A percentile compares a stretch with the other conserved stretches of the same genome.
These are phyloP conservation scores for Jacaranda copaia DNA, from an alignment of 257 asterid genomes.

Conservation along the genomic window DNA sequence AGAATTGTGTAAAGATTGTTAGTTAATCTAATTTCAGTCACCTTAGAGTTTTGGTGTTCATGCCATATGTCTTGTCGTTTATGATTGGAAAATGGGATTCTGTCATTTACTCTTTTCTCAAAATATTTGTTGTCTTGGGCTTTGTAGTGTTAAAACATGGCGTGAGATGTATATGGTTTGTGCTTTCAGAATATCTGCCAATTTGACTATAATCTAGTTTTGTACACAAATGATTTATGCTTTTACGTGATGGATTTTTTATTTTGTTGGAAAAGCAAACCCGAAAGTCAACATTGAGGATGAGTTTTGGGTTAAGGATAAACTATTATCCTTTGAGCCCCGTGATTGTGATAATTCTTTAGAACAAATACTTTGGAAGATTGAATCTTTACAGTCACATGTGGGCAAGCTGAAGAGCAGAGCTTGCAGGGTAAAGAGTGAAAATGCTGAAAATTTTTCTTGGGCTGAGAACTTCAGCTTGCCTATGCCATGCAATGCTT, in stretches of 20 bases:
- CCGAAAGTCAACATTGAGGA: constrained; percentile 44
- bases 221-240: constrained; percentile 8
- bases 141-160: constrained; percentile 22
- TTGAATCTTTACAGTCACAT: constrained; percentile 55
- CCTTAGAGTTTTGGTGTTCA: background rate
- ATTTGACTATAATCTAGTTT: constrained; percentile 26
- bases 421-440: constrained; percentile 48
- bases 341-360: constrained; percentile 48
- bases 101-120: constrained; percentile 22
- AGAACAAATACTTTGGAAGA: constrained; percentile 56
- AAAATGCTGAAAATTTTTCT: constrained; percentile 54
- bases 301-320: constrained; percentile 53
- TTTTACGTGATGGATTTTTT: constrained; percentile 6
- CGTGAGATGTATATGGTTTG: background rate
- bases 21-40: background rate
- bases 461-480: constrained; percentile 37
- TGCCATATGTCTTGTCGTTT: background rate
- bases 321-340: constrained; percentile 40
- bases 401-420: constrained; percentile 56
- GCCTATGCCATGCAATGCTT: constrained; percentile 41
- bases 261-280: constrained; percentile 40
- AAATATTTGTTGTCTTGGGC: constrained; percentile 11
- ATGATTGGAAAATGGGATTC: constrained; percentile 5
- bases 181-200: background rate
- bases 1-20: background rate